Conservation (phyloP, 2,329 filamentous ascomycete species). For the Paecilomyces niveus region DNA sequence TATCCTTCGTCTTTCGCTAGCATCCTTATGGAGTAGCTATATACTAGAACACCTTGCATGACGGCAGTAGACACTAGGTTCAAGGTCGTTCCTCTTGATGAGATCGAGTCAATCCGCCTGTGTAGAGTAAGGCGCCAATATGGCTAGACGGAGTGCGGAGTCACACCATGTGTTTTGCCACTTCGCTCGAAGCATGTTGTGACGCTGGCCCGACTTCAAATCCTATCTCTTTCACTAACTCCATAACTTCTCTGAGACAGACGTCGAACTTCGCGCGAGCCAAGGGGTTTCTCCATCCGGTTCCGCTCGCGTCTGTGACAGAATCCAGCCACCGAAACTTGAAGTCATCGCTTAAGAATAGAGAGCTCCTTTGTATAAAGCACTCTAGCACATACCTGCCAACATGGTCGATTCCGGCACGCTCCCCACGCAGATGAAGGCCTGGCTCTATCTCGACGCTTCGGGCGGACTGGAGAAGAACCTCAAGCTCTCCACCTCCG, state of each 20-base stretch:
- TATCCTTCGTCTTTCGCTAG: too few species aligned
- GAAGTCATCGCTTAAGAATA: background rate
- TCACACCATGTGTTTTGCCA: background rate
- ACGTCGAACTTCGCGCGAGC: background rate
- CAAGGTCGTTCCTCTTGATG: too few species aligned
- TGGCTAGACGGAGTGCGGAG: background rate
- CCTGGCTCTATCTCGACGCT: conserved; percentile 49
- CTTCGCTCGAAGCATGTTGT: background rate
- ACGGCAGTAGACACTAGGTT: too few species aligned
- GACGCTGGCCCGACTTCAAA: background rate
- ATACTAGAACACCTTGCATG: too few species aligned
- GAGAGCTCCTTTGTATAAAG: background rate
- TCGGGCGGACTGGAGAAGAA: conserved; percentile 47
- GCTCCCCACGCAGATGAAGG: conserved; percentile 43
- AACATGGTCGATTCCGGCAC: background rate
- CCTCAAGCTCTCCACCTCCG: conserved; percentile 39
- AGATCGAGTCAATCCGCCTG: background rate
- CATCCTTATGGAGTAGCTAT: too few species aligned
- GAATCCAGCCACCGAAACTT: background rate
- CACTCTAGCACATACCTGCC: background rate
- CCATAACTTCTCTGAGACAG: background rate
- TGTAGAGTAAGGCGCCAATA: background rate
- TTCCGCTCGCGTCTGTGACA: background rate
- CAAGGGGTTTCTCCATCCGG: background rate
- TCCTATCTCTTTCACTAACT: background rate